Base-by-base conservation (phyloP, 148 eudicot genomes). In the Camellia japonica region DNA sequence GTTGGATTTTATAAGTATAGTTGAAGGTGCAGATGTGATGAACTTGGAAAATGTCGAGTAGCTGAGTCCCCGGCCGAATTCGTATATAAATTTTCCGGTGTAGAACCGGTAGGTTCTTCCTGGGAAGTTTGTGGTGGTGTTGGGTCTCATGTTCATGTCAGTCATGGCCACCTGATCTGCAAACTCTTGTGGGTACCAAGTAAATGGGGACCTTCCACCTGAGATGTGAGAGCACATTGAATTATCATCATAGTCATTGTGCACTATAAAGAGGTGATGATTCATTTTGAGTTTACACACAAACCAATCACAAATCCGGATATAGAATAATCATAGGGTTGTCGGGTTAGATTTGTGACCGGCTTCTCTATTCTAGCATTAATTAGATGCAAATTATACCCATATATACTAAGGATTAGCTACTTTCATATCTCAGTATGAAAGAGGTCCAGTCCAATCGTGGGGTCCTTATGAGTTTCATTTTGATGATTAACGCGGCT, bases 21-120 rank as follows among this genome's bases (percentile, higher is more conserved):
- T 71, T 16, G 84, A 62, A 6, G 78, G 84, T 3, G 80, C 84
- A 7, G 73, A 82, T n/a, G 6, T 14, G 79, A 86, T 18, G 62
- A 59, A 83, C 30, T 71, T 59, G 43, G 78, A 81, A 61, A 81
- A 86, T 0, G 70, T 75, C 8, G 89, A 71, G 65, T 87, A 87
- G 80, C 90, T 85, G 0, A 87, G 79, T 41, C 87, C 90, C 49
- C 84, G 84, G 15, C 90, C 90, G 12, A 87, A 87, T n/a, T 51
- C n/a, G 5, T 83, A 87, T 4, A 87, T 13, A 3, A 83, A 20
- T 67, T 78, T 75, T 16, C 77, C 78, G 2, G 52, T 85, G 80
- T 83, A 87, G 78, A 87, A 87, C n/a, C 87, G 51, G 75, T 87
- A 87, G 56, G 86, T 87, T 63, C 90, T 81, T 18, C 90, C 90